Evolutionary conservation across 2,329 filamentous ascomycete genomes (phyloP).

Genomic region (Chaetothyriales sp.): DNA sequence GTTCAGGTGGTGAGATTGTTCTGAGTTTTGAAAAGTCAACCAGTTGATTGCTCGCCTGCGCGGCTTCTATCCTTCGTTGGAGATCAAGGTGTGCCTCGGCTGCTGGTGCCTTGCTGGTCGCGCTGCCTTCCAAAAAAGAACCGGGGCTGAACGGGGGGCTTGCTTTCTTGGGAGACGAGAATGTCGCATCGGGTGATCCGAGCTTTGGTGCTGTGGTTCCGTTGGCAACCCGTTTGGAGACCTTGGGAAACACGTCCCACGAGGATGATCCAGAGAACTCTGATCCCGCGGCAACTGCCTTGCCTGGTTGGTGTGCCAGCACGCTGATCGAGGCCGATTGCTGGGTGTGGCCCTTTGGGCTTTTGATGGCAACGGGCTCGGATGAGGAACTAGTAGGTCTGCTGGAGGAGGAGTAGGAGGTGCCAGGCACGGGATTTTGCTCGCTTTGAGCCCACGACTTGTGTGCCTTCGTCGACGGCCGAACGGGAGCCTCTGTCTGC

Average conservation of each 20-base stretch:
- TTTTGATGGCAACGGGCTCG: conserved; percentile 1
- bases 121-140: conserved; percentile 1
- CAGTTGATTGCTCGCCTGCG: neutral
- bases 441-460: neutral
- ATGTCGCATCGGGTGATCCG: too few species aligned
- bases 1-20: conserved; percentile 1
- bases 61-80: conserved; percentile 1
- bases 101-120: neutral
- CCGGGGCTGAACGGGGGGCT: neutral
- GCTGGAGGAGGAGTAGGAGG: neutral
- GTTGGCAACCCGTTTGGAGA: too few species aligned
- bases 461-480: conserved; percentile 2
- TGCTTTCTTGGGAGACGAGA: conserved; percentile 1
- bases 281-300: too few species aligned
- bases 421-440: neutral
- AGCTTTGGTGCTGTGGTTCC: neutral
- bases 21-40: conserved; percentile 2
- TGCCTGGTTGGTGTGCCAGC: too few species aligned
- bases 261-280: too few species aligned
- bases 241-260: too few species aligned
- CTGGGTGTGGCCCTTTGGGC: conserved; percentile 1
- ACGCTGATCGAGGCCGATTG: neutral
- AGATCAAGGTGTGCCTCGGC: neutral
- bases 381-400: conserved; percentile 5
- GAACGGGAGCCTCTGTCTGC: conserved; percentile 1